Evolutionary conservation across 805 yeast species (phyloP), one percentile per base, ranked within the genome.

Genomic region (Candida tallmaniae): DNA sequence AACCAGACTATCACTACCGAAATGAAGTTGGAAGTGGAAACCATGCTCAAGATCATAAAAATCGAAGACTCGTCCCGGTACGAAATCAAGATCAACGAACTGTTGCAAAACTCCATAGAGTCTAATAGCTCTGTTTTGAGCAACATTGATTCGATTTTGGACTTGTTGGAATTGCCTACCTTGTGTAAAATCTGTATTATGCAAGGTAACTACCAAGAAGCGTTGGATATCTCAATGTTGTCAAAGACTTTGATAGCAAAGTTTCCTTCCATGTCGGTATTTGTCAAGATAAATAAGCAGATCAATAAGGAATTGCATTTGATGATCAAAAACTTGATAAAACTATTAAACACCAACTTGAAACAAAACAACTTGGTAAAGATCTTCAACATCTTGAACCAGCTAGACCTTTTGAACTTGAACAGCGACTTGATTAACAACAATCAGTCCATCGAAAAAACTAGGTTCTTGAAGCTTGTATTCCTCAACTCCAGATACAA

Each of bases 121-220:
- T 40, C 41, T 8, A 54, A 53, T 35, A 56, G 51, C 40, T 47
- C 60, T 4, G 70, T 80, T 19, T 59, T 79, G 27, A 69, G 70
- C 31, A 80, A 83, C 45, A 72, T 87, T 50, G 88, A 81, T 41
- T 74, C 78, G 25, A 68, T 89, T 8, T 72, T 82, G 40, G 95
- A 85, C 47, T 71, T 89, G 7, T 63, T 90, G 45, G 95, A 86
- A 50, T 62, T 93, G 22, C 97, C 98, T 1, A 72, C 94, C 2
- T 56, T 90, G 31, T 79, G 90, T 22, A 72, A 79, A 31, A 78
- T 89, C n/a, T 86, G 97, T 57, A 85, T 89, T 8, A 69, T 76
- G 31, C 81, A 83, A 30, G 96, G 96, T 0, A 84, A 83, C 50
- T 93, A 89, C 52, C 83, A 87, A 22, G 95, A 88, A 50, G 88